Percentiles rank a stretch among this genome's conserved stretches.
Evolutionary conservation across 805 yeast species (phyloP).

Genomic region (Grigorovia yakushimaensis): DNA sequence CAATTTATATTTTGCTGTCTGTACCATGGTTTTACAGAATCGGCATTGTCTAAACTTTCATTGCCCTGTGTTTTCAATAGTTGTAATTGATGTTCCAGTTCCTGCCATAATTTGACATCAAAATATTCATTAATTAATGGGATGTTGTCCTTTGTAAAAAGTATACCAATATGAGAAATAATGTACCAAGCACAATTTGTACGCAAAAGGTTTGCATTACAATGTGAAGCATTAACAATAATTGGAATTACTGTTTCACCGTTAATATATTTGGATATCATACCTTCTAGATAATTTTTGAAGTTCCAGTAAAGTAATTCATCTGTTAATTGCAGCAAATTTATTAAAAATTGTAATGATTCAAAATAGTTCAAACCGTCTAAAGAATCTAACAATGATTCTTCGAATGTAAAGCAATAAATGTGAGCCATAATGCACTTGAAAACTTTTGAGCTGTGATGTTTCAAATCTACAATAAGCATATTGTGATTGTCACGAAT

Average conservation of each 20-base stretch:
- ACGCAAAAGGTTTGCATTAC: conserved; percentile 45
- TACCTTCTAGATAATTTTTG: conserved; percentile 51
- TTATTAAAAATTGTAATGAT: conserved; percentile 33
- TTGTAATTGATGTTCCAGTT: conserved; percentile 12
- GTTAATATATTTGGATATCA: conserved; percentile 44
- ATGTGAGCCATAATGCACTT: conserved; percentile 42
- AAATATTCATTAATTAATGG: conserved; percentile 27
- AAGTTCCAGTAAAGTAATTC: conserved; percentile 51
- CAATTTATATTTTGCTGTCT: conserved; percentile 22
- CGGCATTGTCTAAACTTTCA: not conserved
- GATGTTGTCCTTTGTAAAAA: conserved; percentile 42
- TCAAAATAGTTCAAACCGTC: conserved; percentile 6
- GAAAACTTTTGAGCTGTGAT: conserved; percentile 33
- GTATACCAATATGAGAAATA: conserved; percentile 50
- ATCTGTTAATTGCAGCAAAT: conserved; percentile 51
- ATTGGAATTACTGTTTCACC: conserved; percentile 53
- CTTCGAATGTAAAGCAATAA: conserved; percentile 36
- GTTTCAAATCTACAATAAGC: conserved; percentile 31
- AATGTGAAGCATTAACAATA: conserved; percentile 42
- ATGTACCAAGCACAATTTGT: conserved; percentile 59
- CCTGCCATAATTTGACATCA: conserved; percentile 16
- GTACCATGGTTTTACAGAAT: conserved; percentile 20
- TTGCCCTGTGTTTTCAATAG: conserved; percentile 1
- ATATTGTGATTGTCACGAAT: conserved; percentile 3
- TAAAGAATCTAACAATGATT: conserved; percentile 15